phyloP scores from a whole-genome alignment of 2,329 filamentous ascomycete species.

The Neonectria hederae region DNA sequence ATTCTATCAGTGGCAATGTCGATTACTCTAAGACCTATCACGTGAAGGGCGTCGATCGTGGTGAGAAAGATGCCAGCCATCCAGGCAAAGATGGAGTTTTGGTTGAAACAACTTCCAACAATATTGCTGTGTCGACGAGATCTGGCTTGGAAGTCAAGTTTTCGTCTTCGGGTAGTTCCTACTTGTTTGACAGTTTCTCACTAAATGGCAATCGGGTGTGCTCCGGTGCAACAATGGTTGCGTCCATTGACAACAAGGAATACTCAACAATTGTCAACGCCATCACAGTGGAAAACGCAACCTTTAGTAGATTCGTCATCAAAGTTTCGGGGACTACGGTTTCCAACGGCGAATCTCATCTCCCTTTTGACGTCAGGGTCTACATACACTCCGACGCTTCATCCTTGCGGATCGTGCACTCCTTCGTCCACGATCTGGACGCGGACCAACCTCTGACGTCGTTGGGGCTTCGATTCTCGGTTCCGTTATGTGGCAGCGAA shows the following conservation, averaged over 20 bases:
- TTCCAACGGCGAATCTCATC: slow-evolving; percentile 13
- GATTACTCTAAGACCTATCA: slow-evolving; percentile 54
- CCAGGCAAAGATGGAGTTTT: background rate
- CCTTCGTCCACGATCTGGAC: slow-evolving; percentile 62
- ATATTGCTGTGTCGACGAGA: slow-evolving; percentile 7
- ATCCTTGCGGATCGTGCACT: slow-evolving; percentile 63
- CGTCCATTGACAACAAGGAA: slow-evolving; percentile 26
- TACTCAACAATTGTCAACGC: slow-evolving; percentile 20
- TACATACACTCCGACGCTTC: slow-evolving; percentile 67
- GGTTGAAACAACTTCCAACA: background rate
- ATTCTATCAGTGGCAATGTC: slow-evolving; percentile 59
- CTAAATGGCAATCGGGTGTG: slow-evolving; percentile 5
- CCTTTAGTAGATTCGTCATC: slow-evolving; percentile 21
- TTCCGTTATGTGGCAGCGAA: slow-evolving; percentile 61
- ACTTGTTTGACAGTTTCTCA: slow-evolving; percentile 17
- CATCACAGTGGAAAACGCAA: slow-evolving; percentile 20
- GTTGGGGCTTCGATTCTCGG: slow-evolving; percentile 62
- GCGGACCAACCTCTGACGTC: slow-evolving; percentile 59
- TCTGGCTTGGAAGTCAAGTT: slow-evolving; percentile 20
- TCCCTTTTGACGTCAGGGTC: slow-evolving; percentile 44
- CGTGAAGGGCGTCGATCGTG: slow-evolving; percentile 27
- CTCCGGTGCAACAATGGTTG: slow-evolving; percentile 26
- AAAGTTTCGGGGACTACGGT: slow-evolving; percentile 22
- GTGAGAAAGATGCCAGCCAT: background rate
- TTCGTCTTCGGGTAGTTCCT: background rate